phyloP scores from a whole-genome alignment of 1,284 basidiomycete genomes.

The Leccinum pallidistipes region DNA sequence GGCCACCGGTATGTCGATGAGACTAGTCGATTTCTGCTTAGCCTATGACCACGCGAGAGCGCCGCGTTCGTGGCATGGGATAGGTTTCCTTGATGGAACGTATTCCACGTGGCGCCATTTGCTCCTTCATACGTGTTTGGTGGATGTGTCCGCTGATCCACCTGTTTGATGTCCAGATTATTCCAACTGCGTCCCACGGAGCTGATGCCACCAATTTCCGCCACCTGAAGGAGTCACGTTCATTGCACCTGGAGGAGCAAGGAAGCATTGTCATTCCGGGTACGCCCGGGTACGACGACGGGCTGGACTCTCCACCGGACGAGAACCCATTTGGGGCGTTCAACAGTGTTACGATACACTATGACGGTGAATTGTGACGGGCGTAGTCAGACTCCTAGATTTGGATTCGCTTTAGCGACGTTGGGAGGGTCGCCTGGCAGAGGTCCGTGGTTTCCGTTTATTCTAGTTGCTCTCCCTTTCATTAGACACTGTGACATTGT shows the following conservation, averaged over 20 bases:
- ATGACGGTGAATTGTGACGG: slow-evolving; percentile 64
- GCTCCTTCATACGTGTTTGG: slow-evolving; percentile 9
- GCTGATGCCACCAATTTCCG: slow-evolving; percentile 91
- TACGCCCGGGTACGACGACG: slow-evolving; percentile 44
- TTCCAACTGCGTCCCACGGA: slow-evolving; percentile 81
- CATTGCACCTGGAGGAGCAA: slow-evolving; percentile 82
- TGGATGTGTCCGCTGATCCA: slow-evolving; percentile 24
- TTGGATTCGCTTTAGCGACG: slow-evolving; percentile 5
- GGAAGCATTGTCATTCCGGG: slow-evolving; percentile 37
- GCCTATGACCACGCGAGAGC: background rate
- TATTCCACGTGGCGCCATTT: slow-evolving; percentile 15
- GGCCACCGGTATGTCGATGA: slow-evolving; percentile 77
- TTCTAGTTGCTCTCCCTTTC: slow-evolving; percentile 12
- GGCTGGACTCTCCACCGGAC: slow-evolving; percentile 44
- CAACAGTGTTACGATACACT: slow-evolving; percentile 84
- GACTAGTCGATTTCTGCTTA: slow-evolving; percentile 10
- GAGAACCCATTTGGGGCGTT: slow-evolving; percentile 78
- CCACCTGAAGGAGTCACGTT: slow-evolving; percentile 85
- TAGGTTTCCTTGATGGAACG: background rate
- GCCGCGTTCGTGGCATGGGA: background rate
- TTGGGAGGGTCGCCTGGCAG: slow-evolving; percentile 9
- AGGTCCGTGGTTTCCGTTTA: slow-evolving; percentile 21
- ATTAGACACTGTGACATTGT: slow-evolving; percentile 20
- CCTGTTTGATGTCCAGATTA: slow-evolving; percentile 55
- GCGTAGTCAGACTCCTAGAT: slow-evolving; percentile 11